Conservation (phyloP, 1,284 basidiomycete species). For the Cutaneotrichosporon sp. region DNA sequence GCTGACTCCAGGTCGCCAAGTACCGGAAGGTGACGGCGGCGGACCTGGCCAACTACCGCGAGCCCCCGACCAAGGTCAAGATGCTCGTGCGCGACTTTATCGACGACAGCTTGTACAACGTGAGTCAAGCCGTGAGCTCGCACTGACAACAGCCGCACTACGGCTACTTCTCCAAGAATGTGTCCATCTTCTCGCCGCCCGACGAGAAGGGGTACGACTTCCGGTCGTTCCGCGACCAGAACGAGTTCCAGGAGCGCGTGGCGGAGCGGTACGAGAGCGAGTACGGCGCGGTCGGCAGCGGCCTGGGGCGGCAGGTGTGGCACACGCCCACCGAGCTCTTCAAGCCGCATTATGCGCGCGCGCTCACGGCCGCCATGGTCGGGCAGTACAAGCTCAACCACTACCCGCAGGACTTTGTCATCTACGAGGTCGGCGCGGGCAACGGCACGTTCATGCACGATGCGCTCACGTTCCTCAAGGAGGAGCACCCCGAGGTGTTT, state of each 20-base stretch:
- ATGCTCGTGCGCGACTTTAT: conserved; percentile 98
- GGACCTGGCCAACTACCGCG: conserved; percentile 62
- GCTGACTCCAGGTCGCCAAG: conserved; percentile 16
- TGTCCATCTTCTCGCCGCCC: conserved; percentile 76
- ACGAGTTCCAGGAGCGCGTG: conserved; percentile 79
- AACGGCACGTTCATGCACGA: conserved; percentile 92
- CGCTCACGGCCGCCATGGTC: conserved; percentile 83
- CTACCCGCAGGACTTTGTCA: conserved; percentile 91
- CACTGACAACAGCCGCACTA: conserved; percentile 66
- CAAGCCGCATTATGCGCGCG: conserved; percentile 95
- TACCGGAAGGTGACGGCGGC: conserved; percentile 74
- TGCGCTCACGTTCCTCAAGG: conserved; percentile 76
- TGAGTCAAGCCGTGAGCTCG: conserved; percentile 24
- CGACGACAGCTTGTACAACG: conserved; percentile 93
- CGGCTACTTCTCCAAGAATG: conserved; percentile 93
- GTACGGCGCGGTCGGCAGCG: conserved; percentile 55
- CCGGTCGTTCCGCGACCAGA: conserved; percentile 63
- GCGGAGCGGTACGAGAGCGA: conserved; percentile 66
- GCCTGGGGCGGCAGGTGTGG: conserved; percentile 91
- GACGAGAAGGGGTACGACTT: conserved; percentile 67
- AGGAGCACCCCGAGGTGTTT: conserved; percentile 86
- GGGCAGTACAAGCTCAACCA: conserved; percentile 90
- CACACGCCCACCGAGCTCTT: conserved; percentile 98
- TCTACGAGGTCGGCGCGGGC: conserved; percentile 97
- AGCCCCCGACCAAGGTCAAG: conserved; percentile 77